Percentiles rank a stretch among this genome's conserved stretches.
phyloP scores from a whole-genome alignment of 805 yeast species.

The Schwanniomyces pseudopolymorphus region DNA sequence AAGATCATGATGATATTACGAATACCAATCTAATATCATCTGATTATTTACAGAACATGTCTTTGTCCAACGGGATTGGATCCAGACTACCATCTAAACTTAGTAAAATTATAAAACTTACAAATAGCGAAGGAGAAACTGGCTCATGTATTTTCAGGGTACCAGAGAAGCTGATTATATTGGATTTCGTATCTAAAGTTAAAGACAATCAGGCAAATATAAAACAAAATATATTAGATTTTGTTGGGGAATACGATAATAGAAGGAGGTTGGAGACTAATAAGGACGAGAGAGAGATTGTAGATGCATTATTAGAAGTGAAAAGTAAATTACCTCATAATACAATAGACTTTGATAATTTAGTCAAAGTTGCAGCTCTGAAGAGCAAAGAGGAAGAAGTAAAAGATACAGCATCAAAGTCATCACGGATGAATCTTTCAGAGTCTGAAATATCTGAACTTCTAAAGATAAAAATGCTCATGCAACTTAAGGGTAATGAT shows the following conservation, averaged over 20 bases:
- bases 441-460: conserved; percentile 51
- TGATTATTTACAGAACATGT: conserved; percentile 25
- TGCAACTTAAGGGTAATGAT: conserved; percentile 70
- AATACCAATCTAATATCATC: conserved; percentile 24
- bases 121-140: conserved; percentile 16
- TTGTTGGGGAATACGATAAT: conserved; percentile 25
- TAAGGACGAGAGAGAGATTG: conserved; percentile 16
- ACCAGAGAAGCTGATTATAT: conserved; percentile 64
- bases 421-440: conserved; percentile 4
- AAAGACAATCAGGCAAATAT: conserved; percentile 32
- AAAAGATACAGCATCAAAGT: conserved; percentile 8
- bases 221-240: conserved; percentile 21
- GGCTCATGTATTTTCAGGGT: conserved; percentile 57
- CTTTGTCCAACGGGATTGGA: conserved; percentile 17
- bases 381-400: conserved; percentile 7
- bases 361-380: conserved; percentile 41
- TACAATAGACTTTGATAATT: conserved; percentile 45
- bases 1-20: conserved; percentile 7
- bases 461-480: conserved; percentile 54
- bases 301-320: conserved; percentile 28
- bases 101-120: conserved; percentile 18
- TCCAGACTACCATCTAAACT: conserved; percentile 18
- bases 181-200: conserved; percentile 65
- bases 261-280: conserved; percentile 13
- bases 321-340: conserved; percentile 25